phyloP scores from a whole-genome alignment of 1,284 basidiomycete species.

The Trichosporon coremiiforme region DNA sequence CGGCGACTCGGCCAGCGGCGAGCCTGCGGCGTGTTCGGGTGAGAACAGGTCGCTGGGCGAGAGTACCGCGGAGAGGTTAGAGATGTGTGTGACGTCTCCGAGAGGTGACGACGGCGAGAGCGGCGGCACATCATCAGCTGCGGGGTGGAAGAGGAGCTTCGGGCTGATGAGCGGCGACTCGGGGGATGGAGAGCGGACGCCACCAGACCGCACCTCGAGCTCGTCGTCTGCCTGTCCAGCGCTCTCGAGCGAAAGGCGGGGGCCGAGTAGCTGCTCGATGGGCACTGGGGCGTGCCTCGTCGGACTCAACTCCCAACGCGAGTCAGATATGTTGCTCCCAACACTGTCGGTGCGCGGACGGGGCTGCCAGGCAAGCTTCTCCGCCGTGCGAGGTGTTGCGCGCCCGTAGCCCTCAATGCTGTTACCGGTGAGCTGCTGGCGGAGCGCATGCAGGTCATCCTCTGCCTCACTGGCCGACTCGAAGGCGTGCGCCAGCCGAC shows the following conservation, averaged over 20 bases:
- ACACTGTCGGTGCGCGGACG: constrained; percentile 24
- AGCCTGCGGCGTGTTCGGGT: background rate
- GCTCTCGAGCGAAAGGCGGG: constrained; percentile 5
- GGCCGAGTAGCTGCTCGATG: background rate
- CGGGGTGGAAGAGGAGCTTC: background rate
- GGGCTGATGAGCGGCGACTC: constrained; percentile 7
- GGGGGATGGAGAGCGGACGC: background rate
- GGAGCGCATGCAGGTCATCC: constrained; percentile 30
- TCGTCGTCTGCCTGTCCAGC: constrained; percentile 4
- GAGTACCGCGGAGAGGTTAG: background rate
- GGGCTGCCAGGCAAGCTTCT: constrained; percentile 19
- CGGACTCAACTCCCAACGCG: constrained; percentile 20
- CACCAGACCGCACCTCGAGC: background rate
- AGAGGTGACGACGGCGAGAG: constrained; percentile 2
- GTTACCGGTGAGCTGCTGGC: constrained; percentile 45
- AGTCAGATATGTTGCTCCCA: constrained; percentile 14
- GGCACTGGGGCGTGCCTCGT: constrained; percentile 22
- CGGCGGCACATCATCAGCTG: background rate
- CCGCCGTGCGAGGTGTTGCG: constrained; percentile 25
- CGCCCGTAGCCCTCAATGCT: constrained; percentile 35
- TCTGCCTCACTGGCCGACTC: constrained; percentile 44
- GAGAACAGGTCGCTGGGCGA: constrained; percentile 2
- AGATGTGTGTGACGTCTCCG: constrained; percentile 12
- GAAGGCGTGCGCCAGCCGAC: constrained; percentile 44
- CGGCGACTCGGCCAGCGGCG: background rate